Evolutionary conservation across 75 land plant species (phyloP).

Genomic region (Selaginella moellendorffii): DNA sequence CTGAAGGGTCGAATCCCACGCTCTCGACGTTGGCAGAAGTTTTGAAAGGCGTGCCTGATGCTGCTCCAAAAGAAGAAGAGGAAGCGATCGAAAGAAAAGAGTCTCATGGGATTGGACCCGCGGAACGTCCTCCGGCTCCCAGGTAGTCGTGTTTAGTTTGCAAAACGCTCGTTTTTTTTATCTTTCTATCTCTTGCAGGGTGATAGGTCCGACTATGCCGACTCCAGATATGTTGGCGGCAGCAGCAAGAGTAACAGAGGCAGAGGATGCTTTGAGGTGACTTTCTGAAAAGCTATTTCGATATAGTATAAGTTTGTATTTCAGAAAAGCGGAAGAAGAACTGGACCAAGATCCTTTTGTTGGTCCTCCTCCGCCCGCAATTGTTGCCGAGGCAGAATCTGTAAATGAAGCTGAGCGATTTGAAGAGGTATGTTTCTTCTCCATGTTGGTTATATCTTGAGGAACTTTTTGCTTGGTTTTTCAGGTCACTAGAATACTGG

Average conservation of each 20-base stretch:
- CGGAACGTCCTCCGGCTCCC: conserved; percentile 4
- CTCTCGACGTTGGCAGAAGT: conserved; percentile 35
- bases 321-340: conserved; percentile 43
- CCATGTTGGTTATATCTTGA: neutral
- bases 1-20: conserved; percentile 34
- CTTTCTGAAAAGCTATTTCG: neutral
- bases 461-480: neutral
- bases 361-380: conserved; percentile 90
- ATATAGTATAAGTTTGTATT: neutral
- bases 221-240: conserved; percentile 82
- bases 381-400: conserved; percentile 80
- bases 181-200: conserved; percentile 27
- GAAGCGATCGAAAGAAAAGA: conserved; percentile 8
- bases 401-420: conserved; percentile 98
- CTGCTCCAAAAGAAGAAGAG: neutral
- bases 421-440: conserved; percentile 59
- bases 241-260: conserved; percentile 80
- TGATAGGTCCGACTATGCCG: conserved; percentile 95
- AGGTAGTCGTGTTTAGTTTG: neutral
- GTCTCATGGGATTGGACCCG: conserved; percentile 2
- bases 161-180: neutral
- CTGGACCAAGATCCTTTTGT: conserved; percentile 53
- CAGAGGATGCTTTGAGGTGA: conserved; percentile 64
- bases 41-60: neutral
- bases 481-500: conserved; percentile 81